A percentile compares a stretch with the other conserved stretches of the same genome.
Conservation (phyloP, 2,329 filamentous ascomycete genomes). For the Furcasterigmium furcatum region DNA sequence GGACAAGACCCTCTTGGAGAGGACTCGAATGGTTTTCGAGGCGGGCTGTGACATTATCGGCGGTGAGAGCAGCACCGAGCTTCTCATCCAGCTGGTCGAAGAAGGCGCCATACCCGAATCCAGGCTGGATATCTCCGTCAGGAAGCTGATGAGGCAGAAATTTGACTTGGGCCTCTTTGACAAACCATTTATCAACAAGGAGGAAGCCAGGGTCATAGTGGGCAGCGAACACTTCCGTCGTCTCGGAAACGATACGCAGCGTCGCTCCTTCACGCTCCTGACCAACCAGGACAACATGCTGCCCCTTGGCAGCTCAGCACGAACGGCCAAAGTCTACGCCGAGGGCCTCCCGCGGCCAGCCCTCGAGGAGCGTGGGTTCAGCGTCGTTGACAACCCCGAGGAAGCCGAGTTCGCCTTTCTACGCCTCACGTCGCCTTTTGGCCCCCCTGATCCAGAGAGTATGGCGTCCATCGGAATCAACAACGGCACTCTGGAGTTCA, state of each 20-base stretch:
- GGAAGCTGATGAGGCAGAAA: slow-evolving; percentile 44
- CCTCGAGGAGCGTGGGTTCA: slow-evolving; percentile 20
- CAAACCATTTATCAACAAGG: slow-evolving; percentile 43
- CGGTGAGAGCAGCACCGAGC: slow-evolving; percentile 40
- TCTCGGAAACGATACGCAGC: slow-evolving; percentile 16
- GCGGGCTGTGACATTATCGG: slow-evolving; percentile 51
- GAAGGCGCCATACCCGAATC: slow-evolving; percentile 34
- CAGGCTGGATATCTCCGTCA: slow-evolving; percentile 42
- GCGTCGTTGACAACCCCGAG: slow-evolving; percentile 27
- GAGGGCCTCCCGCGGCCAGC: slow-evolving; percentile 9
- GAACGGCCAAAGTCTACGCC: slow-evolving; percentile 14
- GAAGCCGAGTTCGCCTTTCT: slow-evolving; percentile 38
- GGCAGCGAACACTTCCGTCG: slow-evolving; percentile 37
- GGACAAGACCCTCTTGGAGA: slow-evolving; percentile 32
- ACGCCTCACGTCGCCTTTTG: slow-evolving; percentile 32
- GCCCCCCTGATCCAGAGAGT: slow-evolving; percentile 14
- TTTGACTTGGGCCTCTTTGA: slow-evolving; percentile 50
- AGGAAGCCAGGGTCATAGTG: slow-evolving; percentile 34
- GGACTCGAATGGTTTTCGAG: slow-evolving; percentile 38
- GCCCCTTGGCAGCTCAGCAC: slow-evolving; percentile 11
- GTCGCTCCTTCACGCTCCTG: slow-evolving; percentile 21
- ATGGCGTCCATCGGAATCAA: slow-evolving; percentile 20
- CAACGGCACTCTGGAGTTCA: slow-evolving; percentile 36
- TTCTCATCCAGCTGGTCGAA: slow-evolving; percentile 41
- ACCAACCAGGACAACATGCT: slow-evolving; percentile 18